Evolutionary conservation across 441 rosid genomes (phyloP).

Genomic region (Aleurites moluccanus): DNA sequence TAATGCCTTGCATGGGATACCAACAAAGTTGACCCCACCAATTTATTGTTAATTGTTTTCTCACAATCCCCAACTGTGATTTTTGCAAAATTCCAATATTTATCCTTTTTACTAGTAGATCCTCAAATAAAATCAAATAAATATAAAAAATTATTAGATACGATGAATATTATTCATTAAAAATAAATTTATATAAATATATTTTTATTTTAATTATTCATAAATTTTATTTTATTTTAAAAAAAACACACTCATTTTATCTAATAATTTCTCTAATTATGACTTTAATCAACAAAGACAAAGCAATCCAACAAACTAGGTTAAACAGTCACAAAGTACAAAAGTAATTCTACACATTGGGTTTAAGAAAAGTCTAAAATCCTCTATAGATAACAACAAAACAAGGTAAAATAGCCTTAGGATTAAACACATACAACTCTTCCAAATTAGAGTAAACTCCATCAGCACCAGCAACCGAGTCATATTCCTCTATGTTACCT

Average conservation of each 20-base stretch:
- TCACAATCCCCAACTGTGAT: background rate
- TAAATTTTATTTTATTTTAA: too few relatives aligned
- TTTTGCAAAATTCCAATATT: background rate
- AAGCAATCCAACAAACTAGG: slow-evolving; percentile 1
- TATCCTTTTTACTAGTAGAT: background rate
- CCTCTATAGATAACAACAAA: slow-evolving; percentile 74
- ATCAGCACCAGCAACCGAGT: slow-evolving; percentile 51
- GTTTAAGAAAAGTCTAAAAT: slow-evolving; percentile 30
- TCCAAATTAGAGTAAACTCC: slow-evolving; percentile 65
- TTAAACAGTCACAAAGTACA: background rate
- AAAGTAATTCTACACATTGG: background rate
- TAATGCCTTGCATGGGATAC: slow-evolving; percentile 27
- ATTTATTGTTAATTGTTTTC: slow-evolving; percentile 25
- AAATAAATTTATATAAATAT: too few relatives aligned
- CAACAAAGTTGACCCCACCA: slow-evolving; percentile 5
- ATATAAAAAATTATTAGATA: too few relatives aligned
- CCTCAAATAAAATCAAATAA: background rate
- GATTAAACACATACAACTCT: slow-evolving; percentile 62
- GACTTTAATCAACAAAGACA: background rate
- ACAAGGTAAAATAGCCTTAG: slow-evolving; percentile 69
- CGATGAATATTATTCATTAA: too few relatives aligned
- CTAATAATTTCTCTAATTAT: too few relatives aligned
- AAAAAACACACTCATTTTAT: too few relatives aligned
- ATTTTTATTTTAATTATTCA: too few relatives aligned
- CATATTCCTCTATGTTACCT: slow-evolving; percentile 50